phyloP scores from a whole-genome alignment of 2,329 filamentous ascomycete species.

The Graphilbum ipis-grandicollis region DNA sequence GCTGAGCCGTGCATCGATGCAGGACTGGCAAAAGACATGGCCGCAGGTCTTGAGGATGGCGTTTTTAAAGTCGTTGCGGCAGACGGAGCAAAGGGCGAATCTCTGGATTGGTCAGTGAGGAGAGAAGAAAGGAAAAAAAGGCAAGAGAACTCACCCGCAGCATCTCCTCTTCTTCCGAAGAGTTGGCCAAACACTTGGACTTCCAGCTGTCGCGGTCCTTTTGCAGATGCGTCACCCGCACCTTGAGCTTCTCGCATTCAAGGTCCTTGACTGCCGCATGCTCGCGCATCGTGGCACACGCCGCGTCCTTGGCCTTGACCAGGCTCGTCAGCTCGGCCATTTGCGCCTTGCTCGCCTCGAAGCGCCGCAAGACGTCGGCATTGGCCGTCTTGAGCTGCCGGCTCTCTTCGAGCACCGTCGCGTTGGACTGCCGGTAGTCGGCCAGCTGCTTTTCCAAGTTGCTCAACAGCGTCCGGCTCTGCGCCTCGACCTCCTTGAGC shows the following conservation, averaged over 20 bases:
- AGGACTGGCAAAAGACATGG: conserved; percentile 82
- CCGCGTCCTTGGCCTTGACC: conserved; percentile 58
- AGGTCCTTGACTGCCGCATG: conserved; percentile 46
- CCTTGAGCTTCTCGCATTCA: conserved; percentile 65
- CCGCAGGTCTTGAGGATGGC: conserved; percentile 87
- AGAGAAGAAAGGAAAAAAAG: neutral
- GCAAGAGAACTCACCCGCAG: conserved; percentile 75
- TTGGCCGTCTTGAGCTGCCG: conserved; percentile 57
- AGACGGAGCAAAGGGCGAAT: conserved; percentile 79
- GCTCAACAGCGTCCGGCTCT: conserved; percentile 55
- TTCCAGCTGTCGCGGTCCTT: conserved; percentile 80
- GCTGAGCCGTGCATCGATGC: conserved; percentile 73
- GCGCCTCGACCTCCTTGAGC: conserved; percentile 75
- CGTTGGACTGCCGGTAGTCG: conserved; percentile 65
- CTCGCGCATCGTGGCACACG: conserved; percentile 31
- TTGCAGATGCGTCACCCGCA: conserved; percentile 58
- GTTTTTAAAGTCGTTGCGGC: conserved; percentile 85
- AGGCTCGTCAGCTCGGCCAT: conserved; percentile 58
- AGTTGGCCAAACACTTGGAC: conserved; percentile 63
- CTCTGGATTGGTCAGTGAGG: conserved; percentile 30
- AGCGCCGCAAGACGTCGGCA: conserved; percentile 49
- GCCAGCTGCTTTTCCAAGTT: conserved; percentile 85
- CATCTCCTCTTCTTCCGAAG: conserved; percentile 67
- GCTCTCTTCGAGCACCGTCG: conserved; percentile 52
- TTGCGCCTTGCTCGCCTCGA: conserved; percentile 60